Base-by-base conservation (phyloP, 2,329 filamentous ascomycete species). In the Xylaria hypoxylon region DNA sequence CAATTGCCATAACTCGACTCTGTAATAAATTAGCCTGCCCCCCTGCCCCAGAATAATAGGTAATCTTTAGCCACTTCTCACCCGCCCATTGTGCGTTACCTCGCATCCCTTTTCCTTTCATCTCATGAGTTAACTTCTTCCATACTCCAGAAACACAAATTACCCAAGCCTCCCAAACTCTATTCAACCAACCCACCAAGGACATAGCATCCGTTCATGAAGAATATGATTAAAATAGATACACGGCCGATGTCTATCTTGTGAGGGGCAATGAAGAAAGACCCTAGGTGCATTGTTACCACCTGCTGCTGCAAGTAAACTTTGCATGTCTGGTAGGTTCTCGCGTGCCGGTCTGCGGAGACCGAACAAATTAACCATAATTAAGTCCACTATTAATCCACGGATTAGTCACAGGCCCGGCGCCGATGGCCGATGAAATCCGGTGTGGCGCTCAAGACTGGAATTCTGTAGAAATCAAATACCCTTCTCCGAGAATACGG, bases 301-400 rank as follows among this genome's bases (percentile, higher is more conserved):
- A 44, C 6, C 6, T 58, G 15, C 26, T 48, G 19, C 15, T 11
- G 45, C 35, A 31, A 38, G 47, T 33, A 58, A 19, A n/a, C 50
- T 38, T 11, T 33, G 10, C n/a, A 24, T 17, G 13, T 5, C 8
- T 53, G 5, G 58, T 26, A 24, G 3, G 10, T 4, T 28, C n/a
- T 47, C 45, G 59, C 19, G 22, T 38, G 13, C 31, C 59, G 59
- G 59, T 28, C 28, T 44, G 40, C 59, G 59, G 50, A 28, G 40
- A 33, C 48, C 40, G 59, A 55, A 31, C 15, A 44, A 26, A 24
- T 47, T 47, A 35, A 26, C 19, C 17, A 24, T 24, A 48, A 38
- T 44, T 44, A 7, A 13, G 6, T 56, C 11, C 11, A 56, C 31
- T 52, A 28, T 8, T 28, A 17, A 35, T 11, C 11, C 26, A 13